Evolutionary conservation across 2,329 filamentous ascomycete species (phyloP), one percentile per base, ranked within the genome.

Genomic region (Trichoderma sp.): DNA sequence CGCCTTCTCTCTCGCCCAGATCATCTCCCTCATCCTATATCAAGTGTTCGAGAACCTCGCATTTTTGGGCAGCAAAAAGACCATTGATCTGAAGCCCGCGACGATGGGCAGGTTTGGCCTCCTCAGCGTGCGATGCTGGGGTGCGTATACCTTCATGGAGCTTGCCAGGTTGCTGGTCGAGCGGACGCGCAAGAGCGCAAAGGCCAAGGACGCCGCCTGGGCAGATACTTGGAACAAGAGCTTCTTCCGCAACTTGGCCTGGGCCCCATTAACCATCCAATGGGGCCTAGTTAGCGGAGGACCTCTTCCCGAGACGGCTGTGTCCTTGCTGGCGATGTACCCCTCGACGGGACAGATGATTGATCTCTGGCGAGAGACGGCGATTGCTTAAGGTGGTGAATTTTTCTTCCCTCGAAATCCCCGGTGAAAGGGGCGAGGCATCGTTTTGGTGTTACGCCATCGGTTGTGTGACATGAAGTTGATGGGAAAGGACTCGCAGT

Each of bases 1-100:
- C 9, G 71, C 77, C 37, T 80, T 97, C 54, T 86, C 87, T 25
- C 90, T 88, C 78, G 81, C 86, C 7, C 91, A 95, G 77, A 86
- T 97, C 22, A 71, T 84, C 12, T 84, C 87, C 12, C 91, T 91
- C 77, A 79, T 90, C 10, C 76, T 82, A 10, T 97, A 91, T 81
- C 93, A 97, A 79, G 80, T 87, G 1, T 84, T 94, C 48, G 95
- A 99, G 82, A 97, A 97, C 80, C 84, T 86, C 45, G 91, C 91
- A 17, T 97, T 91, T 81, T 84, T 98, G 42, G 84, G 89, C 3
- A 83, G 84, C 69, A 93, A 93, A 77, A 89, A 90, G 22, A 86
- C 96, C 4, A 76, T 97, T 60, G 83, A 80, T 17, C 84, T 87
- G 80, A 78, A 79, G 6, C 82, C 84, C 15, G 83, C 85, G 57